phyloP scores from a whole-genome alignment of 768 basidiomycete genomes.

The Punctularia strigosozonata region DNA sequence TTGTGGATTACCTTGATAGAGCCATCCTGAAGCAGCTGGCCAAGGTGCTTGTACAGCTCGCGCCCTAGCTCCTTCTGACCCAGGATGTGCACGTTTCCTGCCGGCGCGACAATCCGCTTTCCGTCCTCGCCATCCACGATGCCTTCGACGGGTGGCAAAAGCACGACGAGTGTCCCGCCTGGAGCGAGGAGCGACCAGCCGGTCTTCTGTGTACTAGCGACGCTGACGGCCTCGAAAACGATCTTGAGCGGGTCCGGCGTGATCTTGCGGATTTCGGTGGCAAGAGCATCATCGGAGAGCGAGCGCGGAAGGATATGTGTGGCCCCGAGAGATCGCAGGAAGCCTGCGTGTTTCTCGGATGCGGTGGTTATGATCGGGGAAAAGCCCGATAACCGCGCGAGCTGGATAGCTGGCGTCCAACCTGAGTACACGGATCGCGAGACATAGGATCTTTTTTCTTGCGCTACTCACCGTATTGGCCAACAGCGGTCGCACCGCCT shows the following conservation, averaged over 20 bases:
- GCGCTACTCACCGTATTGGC: slow-evolving; percentile 14
- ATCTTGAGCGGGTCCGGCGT: slow-evolving; percentile 12
- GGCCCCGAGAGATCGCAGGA: slow-evolving; percentile 16
- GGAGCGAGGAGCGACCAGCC: slow-evolving; percentile 8
- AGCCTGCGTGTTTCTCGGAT: slow-evolving; percentile 12
- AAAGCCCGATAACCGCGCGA: slow-evolving; percentile 18
- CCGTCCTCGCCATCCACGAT: slow-evolving; percentile 7
- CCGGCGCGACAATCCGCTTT: slow-evolving; percentile 8
- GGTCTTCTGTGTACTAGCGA: slow-evolving; percentile 11
- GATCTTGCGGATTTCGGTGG: not conserved
- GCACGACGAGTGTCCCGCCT: slow-evolving; percentile 6
- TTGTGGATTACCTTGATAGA: slow-evolving; percentile 10
- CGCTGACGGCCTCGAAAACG: slow-evolving; percentile 14
- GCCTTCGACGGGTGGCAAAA: not conserved
- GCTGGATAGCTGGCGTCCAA: slow-evolving; percentile 13
- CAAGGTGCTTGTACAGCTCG: slow-evolving; percentile 10
- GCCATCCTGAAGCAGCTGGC: slow-evolving; percentile 11
- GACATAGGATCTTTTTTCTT: slow-evolving; percentile 2
- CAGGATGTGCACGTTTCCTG: slow-evolving; percentile 8
- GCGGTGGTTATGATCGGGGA: slow-evolving; percentile 20
- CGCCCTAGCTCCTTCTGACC: slow-evolving; percentile 6
- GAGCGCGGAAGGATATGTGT: slow-evolving; percentile 17
- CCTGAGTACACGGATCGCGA: not conserved
- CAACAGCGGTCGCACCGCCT: slow-evolving; percentile 16
- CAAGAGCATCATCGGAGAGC: slow-evolving; percentile 1